A percentile compares a stretch with the other conserved stretches of the same genome.
phyloP scores from a whole-genome alignment of 306 rosid genomes.

The Elaeagnus macrophylla region DNA sequence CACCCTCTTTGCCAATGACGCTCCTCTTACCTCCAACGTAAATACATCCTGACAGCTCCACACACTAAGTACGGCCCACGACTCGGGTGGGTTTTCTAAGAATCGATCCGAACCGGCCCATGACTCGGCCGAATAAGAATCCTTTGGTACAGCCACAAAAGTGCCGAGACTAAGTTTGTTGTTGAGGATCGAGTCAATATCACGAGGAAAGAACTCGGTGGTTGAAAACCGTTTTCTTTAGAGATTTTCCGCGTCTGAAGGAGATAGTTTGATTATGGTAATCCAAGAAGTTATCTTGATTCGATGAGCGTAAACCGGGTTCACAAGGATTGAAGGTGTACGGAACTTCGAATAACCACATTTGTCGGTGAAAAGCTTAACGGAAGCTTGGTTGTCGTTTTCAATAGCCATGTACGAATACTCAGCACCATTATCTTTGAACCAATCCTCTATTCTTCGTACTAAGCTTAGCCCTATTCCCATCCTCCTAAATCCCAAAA shows the following conservation, averaged over 20 bases:
- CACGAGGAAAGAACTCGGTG: slow-evolving; percentile 66
- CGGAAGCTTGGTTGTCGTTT: slow-evolving; percentile 55
- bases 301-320: slow-evolving; percentile 62
- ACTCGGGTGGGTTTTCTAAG: slow-evolving; percentile 33
- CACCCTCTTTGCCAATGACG: slow-evolving; percentile 29
- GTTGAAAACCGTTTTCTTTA: slow-evolving; percentile 52
- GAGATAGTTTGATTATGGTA: slow-evolving; percentile 30
- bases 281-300: slow-evolving; percentile 21
- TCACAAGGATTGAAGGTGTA: slow-evolving; percentile 64
- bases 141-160: slow-evolving; percentile 48
- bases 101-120: slow-evolving; percentile 46
- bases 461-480: slow-evolving; percentile 61
- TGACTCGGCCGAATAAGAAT: slow-evolving; percentile 6
- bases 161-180: slow-evolving; percentile 61
- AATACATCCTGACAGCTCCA: slow-evolving; percentile 69
- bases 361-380: slow-evolving; percentile 57
- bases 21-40: slow-evolving; percentile 52
- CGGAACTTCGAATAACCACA: slow-evolving; percentile 65
- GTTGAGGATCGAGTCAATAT: slow-evolving; percentile 49
- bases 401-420: slow-evolving; percentile 80
- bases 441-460: slow-evolving; percentile 53
- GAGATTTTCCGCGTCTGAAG: slow-evolving; percentile 39
- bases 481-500: slow-evolving; percentile 42
- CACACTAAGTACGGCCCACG: slow-evolving; percentile 63
- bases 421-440: slow-evolving; percentile 51